A percentile compares a stretch with the other conserved stretches of the same genome.
These are phyloP conservation scores for Acanthamoeba lugdunensis DNA, from an alignment of 208 protist genomes.

Conservation along the genomic window DNA sequence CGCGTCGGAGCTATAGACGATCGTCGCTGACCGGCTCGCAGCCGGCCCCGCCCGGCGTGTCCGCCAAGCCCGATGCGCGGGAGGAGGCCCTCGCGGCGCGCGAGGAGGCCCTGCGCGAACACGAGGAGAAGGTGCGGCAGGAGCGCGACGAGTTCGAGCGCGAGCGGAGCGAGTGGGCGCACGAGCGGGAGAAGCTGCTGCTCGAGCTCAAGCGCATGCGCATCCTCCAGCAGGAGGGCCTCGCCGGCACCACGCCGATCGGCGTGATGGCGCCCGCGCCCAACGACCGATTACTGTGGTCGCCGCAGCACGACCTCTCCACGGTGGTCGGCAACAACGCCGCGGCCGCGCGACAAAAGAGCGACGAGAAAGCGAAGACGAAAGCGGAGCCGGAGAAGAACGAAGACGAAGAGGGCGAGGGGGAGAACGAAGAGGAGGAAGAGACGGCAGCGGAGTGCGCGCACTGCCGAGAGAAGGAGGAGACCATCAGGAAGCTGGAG, in stretches of 20 bases:
- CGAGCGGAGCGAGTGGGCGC: slow-evolving; percentile 31
- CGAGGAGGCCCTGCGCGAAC: slow-evolving; percentile 32
- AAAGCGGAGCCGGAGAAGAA: not conserved
- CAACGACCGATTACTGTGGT: slow-evolving; percentile 41
- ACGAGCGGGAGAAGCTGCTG: slow-evolving; percentile 51
- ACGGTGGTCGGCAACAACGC: not conserved
- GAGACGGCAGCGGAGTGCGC: slow-evolving; percentile 18
- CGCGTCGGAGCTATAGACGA: slow-evolving; percentile 1
- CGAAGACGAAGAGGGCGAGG: slow-evolving; percentile 45
- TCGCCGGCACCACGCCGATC: not conserved
- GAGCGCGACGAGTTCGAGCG: slow-evolving; percentile 49
- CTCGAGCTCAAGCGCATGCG: slow-evolving; percentile 29
- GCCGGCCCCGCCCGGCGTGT: not conserved
- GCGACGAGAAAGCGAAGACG: not conserved
- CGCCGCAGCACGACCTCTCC: slow-evolving; percentile 7
- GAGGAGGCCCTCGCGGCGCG: slow-evolving; percentile 5
- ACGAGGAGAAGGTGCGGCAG: slow-evolving; percentile 47
- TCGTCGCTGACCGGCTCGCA: slow-evolving; percentile 44
- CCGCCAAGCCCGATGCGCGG: not conserved
- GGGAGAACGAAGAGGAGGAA: slow-evolving; percentile 18
- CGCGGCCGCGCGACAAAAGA: not conserved
- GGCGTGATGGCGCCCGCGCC: not conserved
- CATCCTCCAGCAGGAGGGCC: not conserved
- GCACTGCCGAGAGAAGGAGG: slow-evolving; percentile 64
- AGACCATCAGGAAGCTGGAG: slow-evolving; percentile 72